Percentiles rank a stretch among this genome's conserved stretches.
These are phyloP conservation scores for Turnera subulata DNA, from an alignment of 345 rosid species.

Conservation along the genomic window DNA sequence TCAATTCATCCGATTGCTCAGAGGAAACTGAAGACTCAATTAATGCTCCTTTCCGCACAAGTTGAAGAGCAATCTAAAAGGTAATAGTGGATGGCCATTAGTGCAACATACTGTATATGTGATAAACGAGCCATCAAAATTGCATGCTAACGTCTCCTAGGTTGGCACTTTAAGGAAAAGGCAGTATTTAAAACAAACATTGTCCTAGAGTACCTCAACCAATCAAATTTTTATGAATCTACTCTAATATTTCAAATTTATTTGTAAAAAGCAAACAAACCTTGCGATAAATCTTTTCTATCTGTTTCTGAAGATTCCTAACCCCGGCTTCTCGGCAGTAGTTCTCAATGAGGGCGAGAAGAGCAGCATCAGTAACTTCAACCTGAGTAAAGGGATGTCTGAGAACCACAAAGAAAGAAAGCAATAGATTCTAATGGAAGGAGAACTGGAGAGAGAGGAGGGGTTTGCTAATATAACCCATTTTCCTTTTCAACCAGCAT, in stretches of 20 bases:
- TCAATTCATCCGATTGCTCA: conserved; percentile 19
- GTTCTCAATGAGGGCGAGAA: conserved; percentile 83
- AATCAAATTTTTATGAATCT: too few relatives aligned
- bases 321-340: conserved; percentile 99
- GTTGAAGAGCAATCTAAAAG: conserved; percentile 81
- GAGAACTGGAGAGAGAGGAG: too few relatives aligned
- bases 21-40: conserved; percentile 38
- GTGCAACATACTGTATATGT: too few relatives aligned
- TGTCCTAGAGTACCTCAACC: too few relatives aligned
- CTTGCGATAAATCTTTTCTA: conserved; percentile 99
- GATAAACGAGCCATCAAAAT: too few relatives aligned
- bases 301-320: conserved; percentile 97
- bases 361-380: conserved; percentile 81
- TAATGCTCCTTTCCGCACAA: conserved; percentile 65
- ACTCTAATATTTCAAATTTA: neutral
- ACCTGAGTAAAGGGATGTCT: conserved; percentile 44
- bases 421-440: too few relatives aligned
- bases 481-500: too few relatives aligned
- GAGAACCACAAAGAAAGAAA: too few relatives aligned
- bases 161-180: too few relatives aligned
- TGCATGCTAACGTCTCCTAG: too few relatives aligned
- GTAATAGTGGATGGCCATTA: neutral
- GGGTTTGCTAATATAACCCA: too few relatives aligned
- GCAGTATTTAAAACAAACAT: too few relatives aligned
- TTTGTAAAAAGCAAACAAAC: conserved; percentile 39